Base-by-base conservation (phyloP, 2,329 filamentous ascomycete genomes). In the Stemphylium lycopersici region DNA sequence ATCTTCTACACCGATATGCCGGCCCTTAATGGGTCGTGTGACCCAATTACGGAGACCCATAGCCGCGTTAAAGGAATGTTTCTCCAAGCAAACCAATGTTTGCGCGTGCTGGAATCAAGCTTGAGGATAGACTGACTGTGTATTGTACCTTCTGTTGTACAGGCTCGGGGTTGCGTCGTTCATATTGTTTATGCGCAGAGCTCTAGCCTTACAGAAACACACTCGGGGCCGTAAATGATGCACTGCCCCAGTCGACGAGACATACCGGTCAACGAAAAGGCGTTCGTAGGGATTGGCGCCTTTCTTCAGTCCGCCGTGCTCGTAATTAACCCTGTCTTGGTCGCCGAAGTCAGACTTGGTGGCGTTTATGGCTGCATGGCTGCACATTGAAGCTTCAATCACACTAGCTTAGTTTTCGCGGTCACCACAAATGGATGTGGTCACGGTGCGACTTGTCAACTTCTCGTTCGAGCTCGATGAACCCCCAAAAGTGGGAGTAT, bases 11-110 rank as follows among this genome's bases (percentile, higher is more conserved):
- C 70, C 70, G 22, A 73, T 45, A 20, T 65, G 65, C 11, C 61
- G 67, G 16, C 70, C 68, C 38, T 62, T 66, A 55, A 71, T 67
- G 33, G 69, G 70, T 5, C 68, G 68, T 31, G 59, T 57, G 15
- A 72, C 47, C 70, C 70, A 73, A 29, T 69, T 71, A 13, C 65
- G 68, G 12, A 72, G 58, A 33, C 70, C 70, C 70, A 67, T 66
- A 8, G 31, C 44, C 18, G 32, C 26, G 26, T 29, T 31, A n/a
- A 22, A 12, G 13, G n/a, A 2, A 4, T 12, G 13, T 6, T 24
- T 34, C 20, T 10, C 12, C 4, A 34, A 5, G 20, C 20, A 24
- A 34, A n/a, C 12, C 11, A 3, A 20, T 46, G 3, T 4, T 12
- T 16, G 10, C 37, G 34, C 24, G 26, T 29, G 26, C 26, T 29